phyloP scores from a whole-genome alignment of 2,329 filamentous ascomycete species.

The Talaromyces verruculosus region DNA sequence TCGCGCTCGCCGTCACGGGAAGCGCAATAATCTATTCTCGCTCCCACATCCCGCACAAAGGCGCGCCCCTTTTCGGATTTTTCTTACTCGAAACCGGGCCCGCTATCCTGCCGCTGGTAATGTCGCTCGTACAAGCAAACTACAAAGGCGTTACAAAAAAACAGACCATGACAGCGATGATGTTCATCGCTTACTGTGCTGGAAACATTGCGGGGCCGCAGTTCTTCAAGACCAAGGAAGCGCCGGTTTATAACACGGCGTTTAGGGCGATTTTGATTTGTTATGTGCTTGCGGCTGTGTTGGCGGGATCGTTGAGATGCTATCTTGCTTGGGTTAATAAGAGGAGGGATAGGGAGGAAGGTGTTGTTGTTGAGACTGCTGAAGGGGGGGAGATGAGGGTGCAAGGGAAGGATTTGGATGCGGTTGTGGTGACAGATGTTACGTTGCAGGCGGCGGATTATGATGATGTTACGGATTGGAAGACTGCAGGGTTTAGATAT shows the following conservation, averaged over 20 bases:
- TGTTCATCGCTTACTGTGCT: constrained; percentile 56
- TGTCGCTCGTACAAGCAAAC: constrained; percentile 41
- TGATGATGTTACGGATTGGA: constrained; percentile 62
- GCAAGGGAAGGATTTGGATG: constrained; percentile 42
- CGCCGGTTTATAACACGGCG: constrained; percentile 48
- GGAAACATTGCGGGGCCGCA: constrained; percentile 58
- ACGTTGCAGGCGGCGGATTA: constrained; percentile 50
- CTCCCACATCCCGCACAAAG: constrained; percentile 32
- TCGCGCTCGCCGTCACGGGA: constrained; percentile 9
- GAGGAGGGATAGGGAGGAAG: constrained; percentile 51
- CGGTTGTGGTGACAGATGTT: constrained; percentile 39
- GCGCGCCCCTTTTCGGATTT: constrained; percentile 59
- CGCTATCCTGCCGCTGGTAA: constrained; percentile 53
- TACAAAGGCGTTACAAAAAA: constrained; percentile 59
- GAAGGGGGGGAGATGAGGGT: constrained; percentile 33
- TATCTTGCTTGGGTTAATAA: constrained; percentile 58
- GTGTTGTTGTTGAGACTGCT: neutral
- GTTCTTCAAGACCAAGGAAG: constrained; percentile 53
- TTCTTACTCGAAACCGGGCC: constrained; percentile 57
- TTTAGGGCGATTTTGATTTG: constrained; percentile 55
- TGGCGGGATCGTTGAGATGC: constrained; percentile 53
- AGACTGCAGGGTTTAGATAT: constrained; percentile 60
- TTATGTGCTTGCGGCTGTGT: constrained; percentile 54
- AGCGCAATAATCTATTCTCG: constrained; percentile 20
- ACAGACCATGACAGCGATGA: constrained; percentile 50